Percentiles rank a stretch among this genome's conserved stretches.
Evolutionary conservation across 2,329 filamentous ascomycete genomes (phyloP).

Genomic region (Paecilomyces fulvus): DNA sequence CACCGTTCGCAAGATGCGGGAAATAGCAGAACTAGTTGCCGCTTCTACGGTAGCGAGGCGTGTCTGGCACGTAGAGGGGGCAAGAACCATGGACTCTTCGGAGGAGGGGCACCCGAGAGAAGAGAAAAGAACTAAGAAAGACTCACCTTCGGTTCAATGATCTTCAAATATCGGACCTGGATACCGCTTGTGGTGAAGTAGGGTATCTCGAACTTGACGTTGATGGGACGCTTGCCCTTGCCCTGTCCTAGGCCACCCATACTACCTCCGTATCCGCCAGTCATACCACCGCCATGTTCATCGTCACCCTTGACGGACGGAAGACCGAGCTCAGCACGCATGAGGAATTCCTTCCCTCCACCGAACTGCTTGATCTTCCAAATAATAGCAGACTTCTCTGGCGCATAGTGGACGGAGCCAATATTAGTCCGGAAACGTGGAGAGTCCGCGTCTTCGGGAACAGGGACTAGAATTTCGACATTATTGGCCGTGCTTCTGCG

Average conservation of each 20-base stretch:
- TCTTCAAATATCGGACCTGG: slow-evolving; percentile 96
- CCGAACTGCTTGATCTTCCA: slow-evolving; percentile 99
- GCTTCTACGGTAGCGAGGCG: background rate
- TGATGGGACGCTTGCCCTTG: slow-evolving; percentile 93
- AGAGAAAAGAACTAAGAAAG: slow-evolving; percentile 2
- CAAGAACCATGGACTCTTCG: background rate
- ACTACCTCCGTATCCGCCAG: slow-evolving; percentile 89
- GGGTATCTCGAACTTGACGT: slow-evolving; percentile 99
- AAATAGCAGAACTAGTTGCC: background rate
- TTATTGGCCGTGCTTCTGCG: slow-evolving; percentile 96
- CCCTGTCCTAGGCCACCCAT: slow-evolving; percentile 83
- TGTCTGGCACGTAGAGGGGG: background rate
- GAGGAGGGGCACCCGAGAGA: background rate
- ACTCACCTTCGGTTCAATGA: slow-evolving; percentile 95
- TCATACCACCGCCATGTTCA: slow-evolving; percentile 94
- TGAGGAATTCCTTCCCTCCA: slow-evolving; percentile 95
- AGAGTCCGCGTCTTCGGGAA: slow-evolving; percentile 93
- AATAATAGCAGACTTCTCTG: slow-evolving; percentile 93
- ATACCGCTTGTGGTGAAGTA: slow-evolving; percentile 99
- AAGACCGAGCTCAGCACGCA: slow-evolving; percentile 91
- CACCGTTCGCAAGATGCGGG: background rate
- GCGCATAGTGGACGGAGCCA: slow-evolving; percentile 92
- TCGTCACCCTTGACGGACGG: slow-evolving; percentile 93
- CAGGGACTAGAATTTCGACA: slow-evolving; percentile 93
- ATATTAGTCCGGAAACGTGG: slow-evolving; percentile 97